Evolutionary conservation across 1,284 basidiomycete genomes (phyloP).

Genomic region (Microbotryum saponariae): DNA sequence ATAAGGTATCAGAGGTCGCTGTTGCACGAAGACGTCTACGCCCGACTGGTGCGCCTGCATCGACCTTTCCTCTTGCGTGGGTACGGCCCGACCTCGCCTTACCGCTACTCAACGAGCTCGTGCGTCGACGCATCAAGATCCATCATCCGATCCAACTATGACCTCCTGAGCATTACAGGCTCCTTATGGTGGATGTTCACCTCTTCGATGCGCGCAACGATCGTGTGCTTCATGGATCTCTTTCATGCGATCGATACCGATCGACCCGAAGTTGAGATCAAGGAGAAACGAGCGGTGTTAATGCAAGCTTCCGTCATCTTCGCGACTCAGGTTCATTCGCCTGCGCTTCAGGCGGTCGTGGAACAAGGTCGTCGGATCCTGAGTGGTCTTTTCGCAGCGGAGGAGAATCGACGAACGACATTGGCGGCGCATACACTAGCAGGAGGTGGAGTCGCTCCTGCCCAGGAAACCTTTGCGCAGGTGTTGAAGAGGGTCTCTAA

Average conservation of each 20-base stretch:
- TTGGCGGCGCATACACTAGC: slow-evolving; percentile 16
- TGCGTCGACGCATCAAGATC: slow-evolving; percentile 22
- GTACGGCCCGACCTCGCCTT: slow-evolving; percentile 21
- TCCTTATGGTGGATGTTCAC: slow-evolving; percentile 29
- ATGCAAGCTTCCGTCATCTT: slow-evolving; percentile 24
- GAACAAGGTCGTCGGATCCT: slow-evolving; percentile 29
- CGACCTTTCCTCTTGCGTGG: slow-evolving; percentile 30
- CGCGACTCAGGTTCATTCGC: slow-evolving; percentile 17
- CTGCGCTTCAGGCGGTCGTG: slow-evolving; percentile 24
- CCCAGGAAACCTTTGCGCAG: slow-evolving; percentile 24
- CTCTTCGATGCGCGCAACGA: slow-evolving; percentile 19
- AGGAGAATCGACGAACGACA: slow-evolving; percentile 20
- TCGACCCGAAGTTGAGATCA: slow-evolving; percentile 4
- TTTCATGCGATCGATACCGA: slow-evolving; percentile 31
- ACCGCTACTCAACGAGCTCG: slow-evolving; percentile 17
- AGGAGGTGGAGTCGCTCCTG: background rate
- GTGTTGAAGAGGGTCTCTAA: slow-evolving; percentile 26
- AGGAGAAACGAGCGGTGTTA: slow-evolving; percentile 27
- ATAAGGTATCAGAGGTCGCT: slow-evolving; percentile 18
- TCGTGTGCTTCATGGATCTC: slow-evolving; percentile 30
- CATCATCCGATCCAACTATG: slow-evolving; percentile 25
- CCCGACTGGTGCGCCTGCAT: slow-evolving; percentile 32
- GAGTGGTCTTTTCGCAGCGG: slow-evolving; percentile 16
- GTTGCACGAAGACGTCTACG: slow-evolving; percentile 24
- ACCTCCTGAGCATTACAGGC: slow-evolving; percentile 19